Evolutionary conservation across 768 basidiomycete genomes (phyloP), one percentile per base, ranked within the genome.

Genomic region (Kwoniella mangroviensis): DNA sequence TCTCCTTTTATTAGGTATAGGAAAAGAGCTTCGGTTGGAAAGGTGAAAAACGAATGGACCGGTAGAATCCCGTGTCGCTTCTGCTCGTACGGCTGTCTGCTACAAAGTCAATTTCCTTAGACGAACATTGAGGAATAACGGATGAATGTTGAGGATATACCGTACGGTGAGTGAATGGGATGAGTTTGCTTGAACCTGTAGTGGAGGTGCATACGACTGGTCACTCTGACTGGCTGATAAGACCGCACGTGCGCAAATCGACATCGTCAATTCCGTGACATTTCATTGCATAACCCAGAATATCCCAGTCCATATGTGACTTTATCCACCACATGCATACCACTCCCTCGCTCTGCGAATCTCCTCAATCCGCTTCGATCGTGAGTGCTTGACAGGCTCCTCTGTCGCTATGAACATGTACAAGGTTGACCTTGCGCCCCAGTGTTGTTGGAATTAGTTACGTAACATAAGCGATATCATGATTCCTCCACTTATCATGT

Each of bases 401-500:
- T 34, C 6, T 7, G 34, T 7, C 34, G 34, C 6, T 34, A 34
- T 34, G 34, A 34, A 34, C 0, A 21, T 17, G 13, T 49, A 49
- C 0, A 15, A 49, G 45, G 10, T 17, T 19, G 45, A 49, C 45
- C 10, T 3, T 15, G 12, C 13, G 10, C 11, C 45, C 19, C 45
- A 49, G 12, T 49, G 4, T 19, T 1, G 3, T 4, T 5, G 3
- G 15, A 0, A 49, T 6, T 42, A 2, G 22, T 66, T 66, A 66
- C 65, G 56, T 66, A 66, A 66, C 9, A 34, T n/a, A 0, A 26
- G 19, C 9, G 15, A 17, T 21, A 42, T n/a, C n/a, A 19, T 43
- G 63, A 15, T 51, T 19, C 53, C 65, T 66, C 65, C 65, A 66
- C 65, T 59, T 58, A n/a, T 28, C 54, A 51, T 49, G 65, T 66